Evolutionary conservation across 805 yeast genomes (phyloP), one percentile per base, ranked within the genome.

Genomic region (Kregervanrija fluxuum): DNA sequence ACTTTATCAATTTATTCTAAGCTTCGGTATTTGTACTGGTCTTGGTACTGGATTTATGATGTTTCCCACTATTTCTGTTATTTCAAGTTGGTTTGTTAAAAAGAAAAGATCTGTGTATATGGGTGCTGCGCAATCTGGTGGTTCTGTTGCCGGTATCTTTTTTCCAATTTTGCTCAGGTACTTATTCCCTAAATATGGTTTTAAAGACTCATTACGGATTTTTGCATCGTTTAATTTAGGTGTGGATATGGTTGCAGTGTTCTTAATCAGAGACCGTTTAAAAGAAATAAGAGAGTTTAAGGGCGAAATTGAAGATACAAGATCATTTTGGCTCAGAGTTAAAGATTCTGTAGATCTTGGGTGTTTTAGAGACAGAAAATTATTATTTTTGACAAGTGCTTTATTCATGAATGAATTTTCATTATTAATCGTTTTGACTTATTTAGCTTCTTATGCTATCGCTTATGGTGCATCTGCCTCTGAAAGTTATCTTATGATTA

Each of bases 11-110:
- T 83, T 82, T 52, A 69, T 83, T 13, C 57, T 82, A 17, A 68
- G 82, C 30, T 78, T 82, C 54, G 77, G 80, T 3, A 50, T 82
- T 1, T 65, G 74, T 16, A 63, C 72, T 35, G 89, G 87, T 3
- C 48, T 73, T 4, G 87, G 85, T 0, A 70, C 75, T 33, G 83
- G 83, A 1, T 62, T 80, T 32, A 67, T 81, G 32, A 73, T 79
- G 64, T 72, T 80, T 8, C 87, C 88, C 0, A 58, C 79, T 33
- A 68, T 82, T 2, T 74, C 85, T 6, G 78, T 77, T 13, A 70
- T 81, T 1, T 77, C 82, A 13, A 83, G 82, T 44, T 82, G 85
- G 81, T 82, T 81, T 56, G 43, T 43, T 35, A 61, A 65, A 37
- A 62, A 61, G 16, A 77, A 71, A 53, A 64, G 88, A 52, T 85